phyloP scores from a whole-genome alignment of 2,329 filamentous ascomycete species.

The Clonostachys byssicola region DNA sequence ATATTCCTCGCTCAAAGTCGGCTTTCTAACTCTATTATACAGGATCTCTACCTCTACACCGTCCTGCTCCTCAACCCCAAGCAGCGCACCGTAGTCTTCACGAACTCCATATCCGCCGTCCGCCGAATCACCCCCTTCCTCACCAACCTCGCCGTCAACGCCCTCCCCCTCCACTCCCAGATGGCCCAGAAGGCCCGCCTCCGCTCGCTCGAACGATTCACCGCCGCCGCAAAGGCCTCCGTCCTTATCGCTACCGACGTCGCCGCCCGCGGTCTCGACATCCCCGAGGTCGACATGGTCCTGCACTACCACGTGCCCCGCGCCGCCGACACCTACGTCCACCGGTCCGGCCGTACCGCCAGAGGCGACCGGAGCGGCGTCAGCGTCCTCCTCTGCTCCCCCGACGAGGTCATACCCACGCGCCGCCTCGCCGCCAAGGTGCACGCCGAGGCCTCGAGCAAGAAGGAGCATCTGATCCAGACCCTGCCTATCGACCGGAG shows the following conservation, averaged over 20 bases:
- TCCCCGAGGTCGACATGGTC: conserved; percentile 82
- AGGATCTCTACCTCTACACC: conserved; percentile 91
- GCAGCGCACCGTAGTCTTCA: conserved; percentile 82
- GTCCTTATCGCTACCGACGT: conserved; percentile 92
- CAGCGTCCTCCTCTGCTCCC: conserved; percentile 83
- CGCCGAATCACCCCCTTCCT: conserved; percentile 81
- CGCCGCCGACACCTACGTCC: conserved; percentile 88
- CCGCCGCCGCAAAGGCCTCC: conserved; percentile 12
- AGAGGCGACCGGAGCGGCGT: conserved; percentile 74
- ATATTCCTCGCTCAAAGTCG: not conserved
- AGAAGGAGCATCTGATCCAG: conserved; percentile 65
- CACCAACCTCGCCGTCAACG: conserved; percentile 74
- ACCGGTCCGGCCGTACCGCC: conserved; percentile 90
- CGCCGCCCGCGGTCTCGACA: conserved; percentile 89
- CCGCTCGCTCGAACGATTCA: conserved; percentile 86
- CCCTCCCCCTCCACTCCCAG: conserved; percentile 79
- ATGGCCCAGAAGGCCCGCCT: conserved; percentile 96
- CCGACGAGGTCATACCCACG: conserved; percentile 85
- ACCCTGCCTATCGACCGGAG: conserved; percentile 81
- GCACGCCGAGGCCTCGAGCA: conserved; percentile 56
- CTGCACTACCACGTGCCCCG: conserved; percentile 95
- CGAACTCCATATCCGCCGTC: conserved; percentile 92
- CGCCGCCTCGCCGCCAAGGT: conserved; percentile 83
- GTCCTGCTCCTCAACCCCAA: conserved; percentile 79
- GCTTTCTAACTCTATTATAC: conserved; percentile 1